Evolutionary conservation across 176 grass and related monocot genomes (phyloP), one percentile per base, ranked within the genome.

Genomic region (Avena sativa): DNA sequence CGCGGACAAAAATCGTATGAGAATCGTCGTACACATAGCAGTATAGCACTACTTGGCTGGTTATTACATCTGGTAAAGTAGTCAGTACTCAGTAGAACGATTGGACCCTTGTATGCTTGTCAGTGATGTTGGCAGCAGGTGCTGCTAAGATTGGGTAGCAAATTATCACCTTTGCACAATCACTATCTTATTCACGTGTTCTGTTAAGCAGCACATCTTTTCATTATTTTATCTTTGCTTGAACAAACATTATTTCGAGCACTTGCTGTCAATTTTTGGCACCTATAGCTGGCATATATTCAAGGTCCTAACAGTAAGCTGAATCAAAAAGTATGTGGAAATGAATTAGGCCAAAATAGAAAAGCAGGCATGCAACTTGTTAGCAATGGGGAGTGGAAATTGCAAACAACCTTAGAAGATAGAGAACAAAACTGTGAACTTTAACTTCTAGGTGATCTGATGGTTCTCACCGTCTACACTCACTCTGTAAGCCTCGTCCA

Each of bases 361-460:
- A 74, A 53, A 12, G 3, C 25, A 87, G 10, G 1, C 21, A 79
- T 12, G 3, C 43, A 80, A 50, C 19, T 74, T 32, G 47, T 20
- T 80, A 46, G 71, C 48, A 48, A 17, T 64, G 12, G 19, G 53
- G 25, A 84, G 26, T 26, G 79, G 76, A 26, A 74, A 84, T 87
- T 79, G 4, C 48, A 20, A 61, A 65, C 53, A 71, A 74, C 46
- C 47, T 36, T 10, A 59, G 34, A 59, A 44, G 25, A 63, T 57
- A 83, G 57, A 83, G 6, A 64, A 63, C 13, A 65, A 4, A 66
- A 73, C 6, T 63, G 2, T 8, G 7, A 79, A 12, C 20, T 50
- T 74, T 38, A 47, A 83, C 38, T 52, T 74, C 16, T 44, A 69
- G 62, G 30, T 72, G 40, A 8, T 68, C 30, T 12, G 15, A 52